Evolutionary conservation across 148 eudicot genomes (phyloP).

Genomic region (Arbutus unedo): DNA sequence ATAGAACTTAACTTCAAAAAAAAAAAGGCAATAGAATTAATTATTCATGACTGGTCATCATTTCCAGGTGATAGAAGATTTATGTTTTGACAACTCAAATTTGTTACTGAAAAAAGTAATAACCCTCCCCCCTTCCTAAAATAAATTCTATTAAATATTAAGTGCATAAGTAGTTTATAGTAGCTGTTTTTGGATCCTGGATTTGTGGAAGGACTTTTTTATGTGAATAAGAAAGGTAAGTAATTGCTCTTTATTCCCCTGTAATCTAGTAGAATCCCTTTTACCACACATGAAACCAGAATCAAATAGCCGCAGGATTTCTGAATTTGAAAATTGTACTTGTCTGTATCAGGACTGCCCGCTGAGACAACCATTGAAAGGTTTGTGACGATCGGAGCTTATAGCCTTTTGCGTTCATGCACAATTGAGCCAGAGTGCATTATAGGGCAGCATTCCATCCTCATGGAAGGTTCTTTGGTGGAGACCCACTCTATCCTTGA

Average conservation of each 20-base stretch:
- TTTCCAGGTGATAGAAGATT: no score
- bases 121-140: no score
- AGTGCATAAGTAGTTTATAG: not conserved
- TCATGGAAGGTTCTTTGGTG: slow-evolving; percentile 95
- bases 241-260: not conserved
- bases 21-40: no score
- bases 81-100: no score
- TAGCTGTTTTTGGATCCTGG: not conserved
- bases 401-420: slow-evolving; percentile 85
- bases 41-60: no score
- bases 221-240: not conserved
- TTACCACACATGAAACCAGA: not conserved
- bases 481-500: slow-evolving; percentile 96
- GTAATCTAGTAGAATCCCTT: not conserved
- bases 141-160: no score
- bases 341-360: slow-evolving; percentile 63
- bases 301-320: not conserved
- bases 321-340: not conserved
- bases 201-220: not conserved
- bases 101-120: no score
- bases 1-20: not conserved
- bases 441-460: slow-evolving; percentile 87
- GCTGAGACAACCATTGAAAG: slow-evolving; percentile 89
- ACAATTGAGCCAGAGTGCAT: slow-evolving; percentile 98
- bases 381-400: slow-evolving; percentile 87